Evolutionary conservation across 768 basidiomycete species (phyloP).

Genomic region (Dentipellis fragilis): DNA sequence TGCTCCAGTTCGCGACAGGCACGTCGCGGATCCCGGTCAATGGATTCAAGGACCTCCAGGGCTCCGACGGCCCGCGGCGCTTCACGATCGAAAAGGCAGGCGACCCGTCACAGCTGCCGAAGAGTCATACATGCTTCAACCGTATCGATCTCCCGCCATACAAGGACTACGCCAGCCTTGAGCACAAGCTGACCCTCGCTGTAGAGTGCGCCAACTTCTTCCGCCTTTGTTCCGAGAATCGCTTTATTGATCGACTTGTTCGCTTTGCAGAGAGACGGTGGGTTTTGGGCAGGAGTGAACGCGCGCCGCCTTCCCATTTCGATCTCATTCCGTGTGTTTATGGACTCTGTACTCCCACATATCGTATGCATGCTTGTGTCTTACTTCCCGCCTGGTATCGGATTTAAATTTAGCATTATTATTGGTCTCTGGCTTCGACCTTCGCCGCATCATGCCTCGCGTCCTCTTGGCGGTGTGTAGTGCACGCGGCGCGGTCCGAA

Average conservation of each 20-base stretch:
- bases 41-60: slow-evolving; percentile 97
- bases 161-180: slow-evolving; percentile 87
- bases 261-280: slow-evolving; percentile 65
- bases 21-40: slow-evolving; percentile 97
- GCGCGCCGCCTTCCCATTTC: neutral
- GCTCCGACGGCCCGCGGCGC: slow-evolving; percentile 90
- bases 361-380: too few species aligned
- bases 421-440: too few species aligned
- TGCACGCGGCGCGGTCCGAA: too few species aligned
- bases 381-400: too few species aligned
- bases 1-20: slow-evolving; percentile 94
- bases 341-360: too few species aligned
- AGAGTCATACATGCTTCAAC: slow-evolving; percentile 96
- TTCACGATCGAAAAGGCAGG: slow-evolving; percentile 99
- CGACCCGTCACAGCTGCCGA: slow-evolving; percentile 91
- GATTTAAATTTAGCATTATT: too few species aligned
- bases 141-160: slow-evolving; percentile 97
- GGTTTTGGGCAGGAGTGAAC: slow-evolving; percentile 85
- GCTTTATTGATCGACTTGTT: slow-evolving; percentile 4
- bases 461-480: too few species aligned
- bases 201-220: slow-evolving; percentile 61
- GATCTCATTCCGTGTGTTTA: neutral
- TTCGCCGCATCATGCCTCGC: too few species aligned
- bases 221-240: slow-evolving; percentile 5
- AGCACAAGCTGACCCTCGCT: slow-evolving; percentile 90